Percentiles rank a stretch among this genome's conserved stretches.
Evolutionary conservation across 768 basidiomycete genomes (phyloP).

Genomic region (Rhizopogon roseolus): DNA sequence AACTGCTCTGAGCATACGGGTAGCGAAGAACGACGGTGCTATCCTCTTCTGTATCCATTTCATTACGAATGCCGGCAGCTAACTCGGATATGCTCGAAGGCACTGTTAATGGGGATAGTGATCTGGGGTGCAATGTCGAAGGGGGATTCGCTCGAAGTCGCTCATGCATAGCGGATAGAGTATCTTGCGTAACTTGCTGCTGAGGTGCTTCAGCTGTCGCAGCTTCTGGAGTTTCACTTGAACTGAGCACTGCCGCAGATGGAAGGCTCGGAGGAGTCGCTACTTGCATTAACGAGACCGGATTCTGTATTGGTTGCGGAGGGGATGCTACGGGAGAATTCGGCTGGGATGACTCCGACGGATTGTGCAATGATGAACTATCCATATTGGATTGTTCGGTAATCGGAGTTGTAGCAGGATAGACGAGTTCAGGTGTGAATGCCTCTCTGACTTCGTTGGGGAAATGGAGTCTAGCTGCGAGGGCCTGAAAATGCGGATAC

Average conservation of each 20-base stretch:
- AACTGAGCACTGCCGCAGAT: not conserved
- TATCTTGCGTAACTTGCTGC: constrained; percentile 1
- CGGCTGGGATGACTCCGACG: not conserved
- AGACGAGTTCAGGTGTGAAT: not conserved
- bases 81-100: not conserved
- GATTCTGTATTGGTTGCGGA: not conserved
- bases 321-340: not conserved
- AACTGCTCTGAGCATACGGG: constrained; percentile 4
- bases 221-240: not conserved
- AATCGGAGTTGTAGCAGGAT: not conserved
- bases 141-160: constrained; percentile 12
- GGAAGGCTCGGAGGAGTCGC: not conserved
- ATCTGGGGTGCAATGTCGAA: not conserved
- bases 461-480: not conserved
- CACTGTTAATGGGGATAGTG: constrained; percentile 9
- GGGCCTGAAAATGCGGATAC: not conserved
- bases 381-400: too few relatives aligned
- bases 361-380: not conserved
- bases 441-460: not conserved
- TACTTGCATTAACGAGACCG: not conserved
- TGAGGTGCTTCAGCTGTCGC: not conserved
- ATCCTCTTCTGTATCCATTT: not conserved
- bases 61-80: not conserved
- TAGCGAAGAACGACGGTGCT: constrained; percentile 1
- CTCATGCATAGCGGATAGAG: constrained; percentile 7